These are phyloP conservation scores for Claviceps sp. DNA, from an alignment of 2,329 filamentous ascomycete species.

Conservation along the genomic window DNA sequence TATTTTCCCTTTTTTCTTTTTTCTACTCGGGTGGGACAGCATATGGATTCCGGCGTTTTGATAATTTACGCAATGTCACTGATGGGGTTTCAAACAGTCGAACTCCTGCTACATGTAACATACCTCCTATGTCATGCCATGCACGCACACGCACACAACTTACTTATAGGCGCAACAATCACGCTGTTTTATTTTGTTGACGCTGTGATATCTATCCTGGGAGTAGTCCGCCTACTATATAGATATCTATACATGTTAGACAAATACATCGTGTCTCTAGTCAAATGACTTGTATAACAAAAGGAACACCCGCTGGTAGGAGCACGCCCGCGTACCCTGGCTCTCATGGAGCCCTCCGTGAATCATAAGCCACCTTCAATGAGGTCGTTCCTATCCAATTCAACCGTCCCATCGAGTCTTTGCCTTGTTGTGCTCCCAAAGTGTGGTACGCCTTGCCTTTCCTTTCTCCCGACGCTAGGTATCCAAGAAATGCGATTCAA, in stretches of 20 bases:
- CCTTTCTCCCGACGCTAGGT: not conserved
- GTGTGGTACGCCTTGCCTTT: too few relatives aligned
- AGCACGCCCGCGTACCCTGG: not conserved
- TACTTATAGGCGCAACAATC: not conserved
- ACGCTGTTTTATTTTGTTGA: not conserved
- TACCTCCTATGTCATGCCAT: not conserved
- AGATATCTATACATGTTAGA: not conserved
- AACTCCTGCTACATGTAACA: too few relatives aligned
- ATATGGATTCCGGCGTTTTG: not conserved
- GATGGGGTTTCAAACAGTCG: too few relatives aligned
- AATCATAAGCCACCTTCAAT: not conserved
- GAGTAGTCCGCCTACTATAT: not conserved
- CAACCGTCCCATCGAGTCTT: not conserved
- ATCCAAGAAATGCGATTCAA: not conserved
- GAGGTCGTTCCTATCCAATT: not conserved
- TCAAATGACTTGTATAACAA: not conserved
- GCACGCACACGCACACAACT: not conserved
- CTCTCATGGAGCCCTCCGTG: not conserved
- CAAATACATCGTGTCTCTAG: not conserved
- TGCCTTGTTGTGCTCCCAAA: not conserved
- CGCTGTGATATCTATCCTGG: not conserved
- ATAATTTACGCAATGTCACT: not conserved
- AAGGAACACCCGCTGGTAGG: not conserved
- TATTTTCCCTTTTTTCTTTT: not conserved
- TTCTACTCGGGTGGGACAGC: not conserved